Evolutionary conservation across 2,329 filamentous ascomycete genomes (phyloP), one percentile per base, ranked within the genome.

Genomic region (Nannizziopsis barbatae): DNA sequence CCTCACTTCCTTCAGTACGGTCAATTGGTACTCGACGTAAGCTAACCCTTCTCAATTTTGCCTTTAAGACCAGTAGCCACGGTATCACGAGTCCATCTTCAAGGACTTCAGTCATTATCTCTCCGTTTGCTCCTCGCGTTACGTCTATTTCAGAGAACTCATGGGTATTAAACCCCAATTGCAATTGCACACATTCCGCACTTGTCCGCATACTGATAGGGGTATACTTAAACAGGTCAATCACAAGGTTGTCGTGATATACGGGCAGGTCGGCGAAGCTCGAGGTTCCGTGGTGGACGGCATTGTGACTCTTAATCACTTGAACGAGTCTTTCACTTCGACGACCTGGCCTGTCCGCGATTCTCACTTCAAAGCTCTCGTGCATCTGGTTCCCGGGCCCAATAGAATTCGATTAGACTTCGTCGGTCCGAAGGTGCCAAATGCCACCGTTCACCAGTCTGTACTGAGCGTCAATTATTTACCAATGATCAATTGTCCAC

Each of bases 321-420:
- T 88, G 56, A 85, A 95, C 65, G 87, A 94, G 63, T 80, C 72
- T 52, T 95, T 95, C 62, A 89, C 90, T 5, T 71, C 85, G 0
- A 84, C 81, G 10, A 76, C 74, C 56, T 96, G 90, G 89, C 90
- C 89, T 1, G 90, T 95, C 9, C 83, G 75, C 62, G 83, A 87
- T 54, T 93, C 86, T 2, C 81, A 89, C 64, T 96, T 95, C 75
- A 96, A 96, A 69, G 84, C 84, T 4, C 73, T 96, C 27, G 76
- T 95, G 8, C 87, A 95, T 65, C 77, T 98, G n/a, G 80, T 84
- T 54, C 89, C 92, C 3, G 92, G 92, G 0, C 85, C 86, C 47
- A 98, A 98, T 66, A 81, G 79, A 56, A 68, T 96, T 27, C 83
- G 86, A 18, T 83, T 96, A 56, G 90, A 95, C 62, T 96, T 95